Evolutionary conservation across 73 alveolate species (phyloP), one percentile per base, ranked within the genome.

Genomic region (Paramecium biaurelia): DNA sequence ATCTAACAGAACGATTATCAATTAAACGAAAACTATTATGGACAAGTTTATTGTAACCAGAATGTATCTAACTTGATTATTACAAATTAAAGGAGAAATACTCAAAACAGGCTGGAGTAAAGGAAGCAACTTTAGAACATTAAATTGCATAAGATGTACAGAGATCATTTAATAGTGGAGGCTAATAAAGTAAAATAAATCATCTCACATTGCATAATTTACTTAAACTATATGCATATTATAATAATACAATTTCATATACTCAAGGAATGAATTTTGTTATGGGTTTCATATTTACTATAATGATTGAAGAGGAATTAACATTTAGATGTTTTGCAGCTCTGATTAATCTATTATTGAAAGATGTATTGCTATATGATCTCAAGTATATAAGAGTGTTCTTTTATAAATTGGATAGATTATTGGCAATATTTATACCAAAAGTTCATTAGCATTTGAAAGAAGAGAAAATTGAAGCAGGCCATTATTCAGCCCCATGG

Each of bases 191-290:
- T 14, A 74, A 43, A 20, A 38, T 74, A 10, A 74, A 74, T 74
- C 87, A 74, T 35, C 24, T 74, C 12, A 74, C 58, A 32, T 74
- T 74, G 30, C 87, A 74, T 38, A 96, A 96, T 79, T 93, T 97
- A 30, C 93, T 97, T 56, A 86, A 92, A 12, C 88, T 97, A 10
- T 93, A 92, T 43, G 99, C 99, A 4, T 94, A 93, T 94, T 95
- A 92, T 53, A 96, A 96, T 84, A 97, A 98, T 38, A 97, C 96
- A 79, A 93, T 97, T 15, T 97, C 96, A 43, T 97, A 97, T 90
- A 96, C 98, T 45, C 95, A 97, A 96, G 99, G 99, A 67, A 97
- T 97, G 99, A 97, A 97, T 92, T 97, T 97, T 92, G 94, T 97
- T 11, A 98, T 96, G 41, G 99, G 98, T 0, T 97, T 97, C 85